Evolutionary conservation across 1,284 basidiomycete species (phyloP).

Genomic region (Stygiomarasmius scandens): DNA sequence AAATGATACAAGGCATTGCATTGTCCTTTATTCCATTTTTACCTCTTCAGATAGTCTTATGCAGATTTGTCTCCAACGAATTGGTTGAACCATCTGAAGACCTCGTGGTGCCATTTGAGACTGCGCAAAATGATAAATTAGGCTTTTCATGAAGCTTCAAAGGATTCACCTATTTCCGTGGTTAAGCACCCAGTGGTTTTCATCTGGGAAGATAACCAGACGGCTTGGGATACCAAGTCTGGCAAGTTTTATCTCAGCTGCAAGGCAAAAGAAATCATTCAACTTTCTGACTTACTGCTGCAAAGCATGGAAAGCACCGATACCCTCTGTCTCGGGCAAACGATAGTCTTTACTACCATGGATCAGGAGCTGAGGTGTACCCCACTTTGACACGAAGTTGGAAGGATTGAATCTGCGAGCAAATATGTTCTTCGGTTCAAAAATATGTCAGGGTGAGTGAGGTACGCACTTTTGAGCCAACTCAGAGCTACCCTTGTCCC

Average conservation of each 20-base stretch:
- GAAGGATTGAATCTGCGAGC: constrained; percentile 64
- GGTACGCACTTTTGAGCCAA: constrained; percentile 60
- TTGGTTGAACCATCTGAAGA: constrained; percentile 85
- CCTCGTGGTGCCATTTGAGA: constrained; percentile 86
- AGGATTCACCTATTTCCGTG: constrained; percentile 66
- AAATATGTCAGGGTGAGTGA: not conserved
- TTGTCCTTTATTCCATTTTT: too few species aligned
- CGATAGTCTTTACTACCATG: constrained; percentile 89
- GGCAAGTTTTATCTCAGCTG: constrained; percentile 24
- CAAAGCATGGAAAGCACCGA: constrained; percentile 79
- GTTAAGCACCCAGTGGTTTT: constrained; percentile 90
- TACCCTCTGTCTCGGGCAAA: constrained; percentile 81
- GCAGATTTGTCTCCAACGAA: constrained; percentile 52
- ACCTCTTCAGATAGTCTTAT: not conserved
- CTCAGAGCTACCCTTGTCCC: constrained; percentile 30
- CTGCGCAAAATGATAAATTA: constrained; percentile 33
- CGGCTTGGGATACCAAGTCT: constrained; percentile 80
- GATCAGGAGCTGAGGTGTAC: constrained; percentile 81
- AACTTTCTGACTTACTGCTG: constrained; percentile 62
- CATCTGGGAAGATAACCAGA: constrained; percentile 88
- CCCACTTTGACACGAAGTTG: constrained; percentile 83
- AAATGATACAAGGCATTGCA: too few species aligned
- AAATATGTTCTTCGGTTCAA: not conserved
- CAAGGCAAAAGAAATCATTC: too few species aligned
- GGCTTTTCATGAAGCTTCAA: not conserved